Conservation (phyloP, 2,329 filamentous ascomycete species). For the Neophaeococcomyces aloes region DNA sequence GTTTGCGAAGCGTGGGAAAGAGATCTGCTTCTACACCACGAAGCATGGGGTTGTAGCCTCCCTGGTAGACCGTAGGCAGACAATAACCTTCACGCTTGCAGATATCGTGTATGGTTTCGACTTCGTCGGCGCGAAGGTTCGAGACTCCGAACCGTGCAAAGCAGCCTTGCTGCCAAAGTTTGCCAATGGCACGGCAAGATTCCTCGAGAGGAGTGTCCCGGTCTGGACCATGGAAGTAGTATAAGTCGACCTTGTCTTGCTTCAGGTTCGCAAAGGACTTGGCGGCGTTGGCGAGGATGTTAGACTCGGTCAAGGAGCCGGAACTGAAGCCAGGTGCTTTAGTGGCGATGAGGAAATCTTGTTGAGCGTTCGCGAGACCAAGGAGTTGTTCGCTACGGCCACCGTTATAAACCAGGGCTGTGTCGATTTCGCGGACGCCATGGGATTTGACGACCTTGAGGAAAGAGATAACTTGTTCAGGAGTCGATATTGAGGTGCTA, state of each 20-base stretch:
- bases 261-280: conserved; percentile 7
- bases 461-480: conserved; percentile 8
- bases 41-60: conserved; percentile 28
- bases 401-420: conserved; percentile 13
- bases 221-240: conserved; percentile 30
- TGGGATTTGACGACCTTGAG: conserved; percentile 9
- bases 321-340: conserved; percentile 14
- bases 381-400: conserved; percentile 13
- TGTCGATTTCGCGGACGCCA: conserved; percentile 14
- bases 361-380: conserved; percentile 1
- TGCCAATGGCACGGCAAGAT: conserved; percentile 26
- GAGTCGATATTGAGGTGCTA: conserved; percentile 4
- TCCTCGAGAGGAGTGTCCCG: conserved; percentile 27
- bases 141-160: conserved; percentile 30
- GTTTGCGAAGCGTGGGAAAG: conserved; percentile 26
- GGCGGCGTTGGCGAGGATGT: conserved; percentile 8
- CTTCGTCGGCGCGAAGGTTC: conserved; percentile 25
- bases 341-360: conserved; percentile 12
- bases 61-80: conserved; percentile 32
- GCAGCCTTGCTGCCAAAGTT: conserved; percentile 24
- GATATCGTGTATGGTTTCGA: conserved; percentile 26
- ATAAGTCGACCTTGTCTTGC: conserved; percentile 24
- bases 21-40: conserved; percentile 28
- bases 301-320: conserved; percentile 2
- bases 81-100: conserved; percentile 27